A percentile compares a stretch with the other conserved stretches of the same genome.
These are phyloP conservation scores for Oryza nivara DNA, from an alignment of 176 grass and related monocot species.

Conservation along the genomic window DNA sequence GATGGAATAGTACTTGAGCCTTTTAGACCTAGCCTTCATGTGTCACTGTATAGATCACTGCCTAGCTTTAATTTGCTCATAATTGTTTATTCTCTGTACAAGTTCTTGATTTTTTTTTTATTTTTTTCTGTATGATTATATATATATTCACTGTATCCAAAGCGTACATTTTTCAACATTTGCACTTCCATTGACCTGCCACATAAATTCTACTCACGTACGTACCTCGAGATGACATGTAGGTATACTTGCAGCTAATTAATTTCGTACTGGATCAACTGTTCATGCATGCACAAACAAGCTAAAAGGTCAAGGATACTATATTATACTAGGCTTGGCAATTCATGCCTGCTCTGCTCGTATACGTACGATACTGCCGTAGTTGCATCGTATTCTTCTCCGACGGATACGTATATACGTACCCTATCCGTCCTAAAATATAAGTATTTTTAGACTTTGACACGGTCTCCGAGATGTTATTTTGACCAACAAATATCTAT, in stretches of 20 bases:
- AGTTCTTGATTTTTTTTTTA: neutral
- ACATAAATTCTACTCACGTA: constrained; percentile 11
- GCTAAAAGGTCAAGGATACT: neutral
- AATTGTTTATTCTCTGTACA: neutral
- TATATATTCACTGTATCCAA: neutral
- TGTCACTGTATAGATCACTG: neutral
- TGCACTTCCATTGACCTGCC: neutral
- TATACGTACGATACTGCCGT: neutral
- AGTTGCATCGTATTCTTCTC: neutral
- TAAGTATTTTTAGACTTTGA: too few relatives aligned
- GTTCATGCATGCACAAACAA: neutral
- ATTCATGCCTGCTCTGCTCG: neutral
- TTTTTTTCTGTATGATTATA: neutral
- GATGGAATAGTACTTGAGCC: neutral
- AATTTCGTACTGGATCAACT: neutral
- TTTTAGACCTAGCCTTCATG: neutral
- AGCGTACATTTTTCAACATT: neutral
- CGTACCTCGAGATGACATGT: neutral
- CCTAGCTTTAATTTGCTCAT: neutral
- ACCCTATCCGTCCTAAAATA: too few relatives aligned
- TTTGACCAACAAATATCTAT: too few relatives aligned
- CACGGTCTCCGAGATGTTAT: too few relatives aligned
- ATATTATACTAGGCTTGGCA: neutral
- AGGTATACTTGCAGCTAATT: neutral
- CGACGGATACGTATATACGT: neutral